Percentiles rank a stretch among this genome's conserved stretches.
Conservation (phyloP, 2,329 filamentous ascomycete genomes). For the Neopestalotiopsis sp. region DNA sequence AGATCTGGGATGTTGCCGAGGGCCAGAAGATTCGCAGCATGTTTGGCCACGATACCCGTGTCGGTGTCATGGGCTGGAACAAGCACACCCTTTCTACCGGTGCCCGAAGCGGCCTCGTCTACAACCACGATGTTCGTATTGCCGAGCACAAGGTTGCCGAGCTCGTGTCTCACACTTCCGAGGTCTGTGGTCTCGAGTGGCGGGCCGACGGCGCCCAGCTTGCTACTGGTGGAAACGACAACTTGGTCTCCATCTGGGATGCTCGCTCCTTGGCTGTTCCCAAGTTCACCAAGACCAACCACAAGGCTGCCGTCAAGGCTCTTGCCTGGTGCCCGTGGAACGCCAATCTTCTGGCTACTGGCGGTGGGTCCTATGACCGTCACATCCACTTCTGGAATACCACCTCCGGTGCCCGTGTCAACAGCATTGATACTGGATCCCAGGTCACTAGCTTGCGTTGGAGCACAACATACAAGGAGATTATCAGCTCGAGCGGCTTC, state of each 20-base stretch:
- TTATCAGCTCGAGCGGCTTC: conserved; percentile 96
- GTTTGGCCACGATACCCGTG: conserved; percentile 95
- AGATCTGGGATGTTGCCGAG: conserved; percentile 99
- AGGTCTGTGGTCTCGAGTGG: conserved; percentile 98
- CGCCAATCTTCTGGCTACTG: conserved; percentile 93
- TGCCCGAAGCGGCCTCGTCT: conserved; percentile 91
- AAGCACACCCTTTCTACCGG: conserved; percentile 97
- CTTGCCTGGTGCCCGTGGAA: conserved; percentile 99
- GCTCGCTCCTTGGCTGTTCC: conserved; percentile 89
- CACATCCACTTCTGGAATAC: conserved; percentile 99
- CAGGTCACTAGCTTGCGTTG: conserved; percentile 96
- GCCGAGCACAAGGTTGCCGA: conserved; percentile 98
- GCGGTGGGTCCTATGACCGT: conserved; percentile 93
- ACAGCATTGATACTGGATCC: conserved; percentile 98
- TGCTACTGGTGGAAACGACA: conserved; percentile 97
- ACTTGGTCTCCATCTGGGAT: conserved; percentile 99
- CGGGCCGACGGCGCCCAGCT: conserved; percentile 94
- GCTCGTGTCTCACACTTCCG: conserved; percentile 94
- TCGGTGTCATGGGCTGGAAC: conserved; percentile 99
- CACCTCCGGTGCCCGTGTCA: conserved; percentile 94
- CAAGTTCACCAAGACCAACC: conserved; percentile 99
- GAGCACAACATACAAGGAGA: conserved; percentile 97
- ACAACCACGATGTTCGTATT: conserved; percentile 97
- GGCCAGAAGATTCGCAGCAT: conserved; percentile 96
- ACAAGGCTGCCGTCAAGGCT: conserved; percentile 98